These are phyloP conservation scores for Pseudonitzschia multiseries DNA, from an alignment of 108 stramenopile genomes.

Conservation along the genomic window DNA sequence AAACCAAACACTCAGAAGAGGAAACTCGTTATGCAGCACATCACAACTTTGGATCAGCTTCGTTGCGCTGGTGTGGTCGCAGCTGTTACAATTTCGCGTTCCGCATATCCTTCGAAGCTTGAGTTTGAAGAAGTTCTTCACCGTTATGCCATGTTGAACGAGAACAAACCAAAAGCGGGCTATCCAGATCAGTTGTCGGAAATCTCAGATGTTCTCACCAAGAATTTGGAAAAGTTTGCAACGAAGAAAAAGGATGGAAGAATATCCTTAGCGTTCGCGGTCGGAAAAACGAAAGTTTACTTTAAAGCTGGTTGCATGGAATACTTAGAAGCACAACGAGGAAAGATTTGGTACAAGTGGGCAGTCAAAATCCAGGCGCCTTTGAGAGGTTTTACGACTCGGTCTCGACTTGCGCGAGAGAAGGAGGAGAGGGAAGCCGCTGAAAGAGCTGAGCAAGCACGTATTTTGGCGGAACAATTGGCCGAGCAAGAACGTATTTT, in stretches of 20 bases:
- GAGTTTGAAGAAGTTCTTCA: constrained; percentile 61
- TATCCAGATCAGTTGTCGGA: constrained; percentile 25
- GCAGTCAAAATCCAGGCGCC: constrained; percentile 41
- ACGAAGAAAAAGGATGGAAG: constrained; percentile 30
- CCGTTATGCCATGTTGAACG: constrained; percentile 51
- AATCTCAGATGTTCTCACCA: constrained; percentile 20
- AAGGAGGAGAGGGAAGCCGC: constrained; percentile 1
- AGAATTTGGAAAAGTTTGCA: constrained; percentile 27
- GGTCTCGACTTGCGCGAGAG: constrained; percentile 24
- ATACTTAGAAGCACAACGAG: constrained; percentile 50
- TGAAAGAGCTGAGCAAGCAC: constrained; percentile 32
- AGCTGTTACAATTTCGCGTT: constrained; percentile 87
- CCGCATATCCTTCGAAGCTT: constrained; percentile 92
- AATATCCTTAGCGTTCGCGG: constrained; percentile 44
- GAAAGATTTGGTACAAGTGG: constrained; percentile 46
- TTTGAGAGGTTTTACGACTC: constrained; percentile 36
- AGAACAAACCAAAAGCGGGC: constrained; percentile 22
- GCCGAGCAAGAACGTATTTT: not conserved
- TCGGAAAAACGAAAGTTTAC: constrained; percentile 75
- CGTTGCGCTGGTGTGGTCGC: constrained; percentile 94
- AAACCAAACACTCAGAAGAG: constrained; percentile 78
- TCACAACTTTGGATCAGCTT: constrained; percentile 89
- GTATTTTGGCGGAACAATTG: constrained; percentile 21
- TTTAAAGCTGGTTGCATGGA: constrained; percentile 80
- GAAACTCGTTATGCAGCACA: constrained; percentile 74